Evolutionary conservation across 1,139 yeast genomes (phyloP), one percentile per base, ranked within the genome.

Genomic region (Saccharomyces hybrid): DNA sequence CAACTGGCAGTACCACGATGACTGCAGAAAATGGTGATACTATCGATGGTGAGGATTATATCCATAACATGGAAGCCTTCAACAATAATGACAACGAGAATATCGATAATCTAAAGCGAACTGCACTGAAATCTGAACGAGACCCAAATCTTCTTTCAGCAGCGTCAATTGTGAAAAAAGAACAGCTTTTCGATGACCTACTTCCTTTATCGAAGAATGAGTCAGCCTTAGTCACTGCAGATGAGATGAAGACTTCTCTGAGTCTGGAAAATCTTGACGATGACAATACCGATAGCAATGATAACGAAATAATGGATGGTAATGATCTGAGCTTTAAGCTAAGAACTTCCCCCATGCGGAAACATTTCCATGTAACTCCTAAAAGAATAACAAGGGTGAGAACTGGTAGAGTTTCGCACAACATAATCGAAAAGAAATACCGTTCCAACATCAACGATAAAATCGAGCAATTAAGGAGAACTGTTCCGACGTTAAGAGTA

Each of bases 401-500:
- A 38, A 38, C 34, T 71, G 73, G 59, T 80, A 81, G 70, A 65
- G 76, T 81, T 1, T 79, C 88, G 2, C 93, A 86, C 68, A 86
- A 85, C 62, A 80, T 83, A 73, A 84, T 86, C 63, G 95, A 86
- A 63, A 84, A 84, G 69, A 84, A 84, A 65, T 86, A 86, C 67
- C 74, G 95, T 65, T 82, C 86, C 14, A 84, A 84, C 61, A 84
- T 86, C 59, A 86, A 85, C 66, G 78, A 84, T 52, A 84, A 84
- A 70, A 84, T 86, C 48, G 65, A 80, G 54, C 81, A 81, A 55
- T 76, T 86, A 50, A 76, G 88, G 66, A 86, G 85, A 60, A 84
- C 86, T 0, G 91, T 86, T 9, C 95, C 95, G 1, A 67, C 83
- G 5, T 68, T 80, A 47, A 72, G 82, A 41, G 73, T 74, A 23